These are phyloP conservation scores for Flaveria trinervia DNA, from an alignment of 129 eudicot genomes.

Conservation along the genomic window DNA sequence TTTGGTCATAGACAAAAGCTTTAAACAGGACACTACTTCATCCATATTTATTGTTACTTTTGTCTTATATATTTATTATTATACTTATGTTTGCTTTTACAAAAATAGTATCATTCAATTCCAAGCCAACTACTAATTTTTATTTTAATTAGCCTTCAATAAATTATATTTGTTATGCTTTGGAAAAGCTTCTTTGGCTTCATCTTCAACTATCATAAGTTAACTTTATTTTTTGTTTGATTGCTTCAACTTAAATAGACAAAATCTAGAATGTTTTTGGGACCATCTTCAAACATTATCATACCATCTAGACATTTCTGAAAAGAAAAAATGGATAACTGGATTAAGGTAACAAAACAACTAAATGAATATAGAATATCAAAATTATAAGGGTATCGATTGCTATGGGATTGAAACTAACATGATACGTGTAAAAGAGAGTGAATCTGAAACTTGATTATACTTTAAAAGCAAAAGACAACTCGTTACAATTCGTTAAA, in stretches of 20 bases:
- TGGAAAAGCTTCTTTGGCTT: constrained; percentile 15
- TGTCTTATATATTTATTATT: no score
- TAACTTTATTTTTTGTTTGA: not conserved
- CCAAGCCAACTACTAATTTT: not conserved
- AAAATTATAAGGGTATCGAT: no score
- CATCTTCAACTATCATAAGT: not conserved
- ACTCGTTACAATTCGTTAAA: not conserved
- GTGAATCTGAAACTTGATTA: not conserved
- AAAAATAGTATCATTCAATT: not conserved
- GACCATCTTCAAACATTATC: constrained; percentile 13
- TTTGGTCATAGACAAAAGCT: no score
- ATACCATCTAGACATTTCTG: constrained; percentile 2
- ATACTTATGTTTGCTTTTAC: no score
- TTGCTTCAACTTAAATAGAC: constrained; percentile 7
- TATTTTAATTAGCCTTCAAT: no score
- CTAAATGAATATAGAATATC: not conserved
- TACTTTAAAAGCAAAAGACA: not conserved
- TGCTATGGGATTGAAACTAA: not conserved
- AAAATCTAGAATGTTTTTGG: not conserved
- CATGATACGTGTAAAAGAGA: not conserved
- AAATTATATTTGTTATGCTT: constrained; percentile 2
- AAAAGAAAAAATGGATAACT: not conserved
- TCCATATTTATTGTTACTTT: no score
- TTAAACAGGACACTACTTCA: no score
- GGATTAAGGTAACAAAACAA: not conserved